Conservation (phyloP, 768 basidiomycete species). For the Royoungia palumana region DNA sequence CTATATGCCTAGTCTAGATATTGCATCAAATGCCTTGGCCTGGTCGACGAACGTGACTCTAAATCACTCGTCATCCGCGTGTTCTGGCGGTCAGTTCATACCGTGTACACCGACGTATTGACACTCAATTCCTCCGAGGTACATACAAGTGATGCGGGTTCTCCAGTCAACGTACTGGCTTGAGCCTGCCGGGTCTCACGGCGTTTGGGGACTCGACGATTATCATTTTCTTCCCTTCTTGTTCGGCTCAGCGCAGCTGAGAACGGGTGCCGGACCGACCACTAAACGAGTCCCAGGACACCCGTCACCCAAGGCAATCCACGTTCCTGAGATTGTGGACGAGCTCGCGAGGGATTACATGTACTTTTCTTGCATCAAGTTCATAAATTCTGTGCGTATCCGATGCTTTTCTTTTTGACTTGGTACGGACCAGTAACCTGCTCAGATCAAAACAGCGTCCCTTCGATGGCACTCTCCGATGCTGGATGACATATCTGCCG, state of each 20-base stretch:
- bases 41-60: slow-evolving; percentile 63
- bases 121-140: slow-evolving; percentile 36
- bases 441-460: slow-evolving; percentile 90
- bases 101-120: background rate
- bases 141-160: slow-evolving; percentile 75
- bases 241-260: slow-evolving; percentile 78
- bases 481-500: slow-evolving; percentile 96
- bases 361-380: slow-evolving; percentile 93
- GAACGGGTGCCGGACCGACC: slow-evolving; percentile 8
- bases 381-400: slow-evolving; percentile 82
- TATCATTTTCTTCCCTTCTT: slow-evolving; percentile 95
- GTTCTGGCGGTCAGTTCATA: slow-evolving; percentile 72
- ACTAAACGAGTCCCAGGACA: slow-evolving; percentile 47
- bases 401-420: background rate
- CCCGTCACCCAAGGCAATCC: slow-evolving; percentile 88
- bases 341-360: slow-evolving; percentile 93
- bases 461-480: slow-evolving; percentile 98
- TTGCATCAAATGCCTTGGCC: slow-evolving; percentile 70
- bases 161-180: slow-evolving; percentile 96
- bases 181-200: slow-evolving; percentile 98
- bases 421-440: background rate
- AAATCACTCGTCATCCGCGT: slow-evolving; percentile 74
- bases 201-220: slow-evolving; percentile 96
- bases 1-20: slow-evolving; percentile 48
- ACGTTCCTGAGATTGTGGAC: slow-evolving; percentile 86